phyloP scores from a whole-genome alignment of 116 monocot species.

The Posidonia oceanica region DNA sequence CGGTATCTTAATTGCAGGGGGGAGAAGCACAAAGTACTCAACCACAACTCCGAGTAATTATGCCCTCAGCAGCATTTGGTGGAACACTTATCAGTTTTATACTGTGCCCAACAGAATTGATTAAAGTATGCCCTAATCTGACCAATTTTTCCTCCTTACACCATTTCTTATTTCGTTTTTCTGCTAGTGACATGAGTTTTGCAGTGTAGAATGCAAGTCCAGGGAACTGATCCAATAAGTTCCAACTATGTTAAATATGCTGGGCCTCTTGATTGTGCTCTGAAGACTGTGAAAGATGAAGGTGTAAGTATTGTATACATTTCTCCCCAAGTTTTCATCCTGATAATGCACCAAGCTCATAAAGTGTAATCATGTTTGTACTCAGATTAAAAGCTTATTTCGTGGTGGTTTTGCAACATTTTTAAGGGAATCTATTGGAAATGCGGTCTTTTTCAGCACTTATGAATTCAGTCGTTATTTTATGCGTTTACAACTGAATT shows the following conservation, averaged over 20 bases:
- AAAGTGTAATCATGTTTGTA: background rate
- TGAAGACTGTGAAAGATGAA: slow-evolving; percentile 68
- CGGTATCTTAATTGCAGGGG: slow-evolving; percentile 7
- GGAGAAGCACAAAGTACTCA: slow-evolving; percentile 34
- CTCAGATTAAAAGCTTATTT: slow-evolving; percentile 71
- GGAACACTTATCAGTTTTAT: slow-evolving; percentile 78
- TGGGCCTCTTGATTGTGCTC: slow-evolving; percentile 83
- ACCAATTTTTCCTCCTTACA: background rate
- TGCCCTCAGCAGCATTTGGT: slow-evolving; percentile 80
- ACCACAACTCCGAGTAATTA: slow-evolving; percentile 69
- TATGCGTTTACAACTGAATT: slow-evolving; percentile 39
- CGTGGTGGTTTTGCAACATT: slow-evolving; percentile 78
- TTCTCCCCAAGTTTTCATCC: background rate
- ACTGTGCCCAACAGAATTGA: slow-evolving; percentile 70
- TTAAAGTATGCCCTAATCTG: slow-evolving; percentile 39
- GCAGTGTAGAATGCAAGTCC: slow-evolving; percentile 99
- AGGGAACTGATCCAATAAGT: slow-evolving; percentile 40
- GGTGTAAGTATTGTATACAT: slow-evolving; percentile 43
- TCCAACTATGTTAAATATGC: slow-evolving; percentile 40
- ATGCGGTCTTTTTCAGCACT: slow-evolving; percentile 76
- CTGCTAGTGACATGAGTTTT: slow-evolving; percentile 17
- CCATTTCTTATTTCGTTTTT: background rate
- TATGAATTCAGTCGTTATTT: slow-evolving; percentile 66
- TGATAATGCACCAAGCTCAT: background rate
- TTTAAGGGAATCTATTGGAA: slow-evolving; percentile 82